Base-by-base conservation (phyloP, 495 filamentous ascomycete genomes). In the Penicillium bovifimosum region DNA sequence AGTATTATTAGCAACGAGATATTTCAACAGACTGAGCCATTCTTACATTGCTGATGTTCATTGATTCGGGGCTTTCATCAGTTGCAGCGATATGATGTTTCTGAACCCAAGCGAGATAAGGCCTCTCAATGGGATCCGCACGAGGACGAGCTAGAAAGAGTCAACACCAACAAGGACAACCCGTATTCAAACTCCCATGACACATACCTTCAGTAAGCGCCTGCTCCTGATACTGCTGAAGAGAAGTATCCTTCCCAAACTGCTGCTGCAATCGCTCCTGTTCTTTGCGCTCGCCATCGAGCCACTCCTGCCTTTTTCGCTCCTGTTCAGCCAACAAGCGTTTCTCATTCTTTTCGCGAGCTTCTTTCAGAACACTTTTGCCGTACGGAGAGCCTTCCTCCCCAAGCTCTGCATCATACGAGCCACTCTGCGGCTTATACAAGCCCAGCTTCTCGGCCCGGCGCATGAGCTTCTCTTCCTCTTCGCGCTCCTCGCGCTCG, bases 401-500 rank as follows among this genome's bases (percentile, higher is more conserved):
- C 28, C 74, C 68, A 5, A 69, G 59, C 50, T 77, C 68, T 3
- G 75, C 72, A 11, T 61, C 68, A 48, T 68, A 79, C 5, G 64
- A 65, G 14, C 71, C 72, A 47, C 71, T 73, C 33, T 76, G 73
- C 7, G 75, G 75, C 53, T 80, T 80, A 52, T 81, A 83, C 18
- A 77, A 53, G 11, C 73, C 76, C 27, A 75, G 58, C 47, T 65
- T 58, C 52, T 74, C 69, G 8, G 69, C 75, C 18, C 74, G 69
- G 5, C 72, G 69, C 20, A 76, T 55, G 5, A 78, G 57, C 42
- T 74, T 66, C 52, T 74, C 60, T 33, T 75, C 66, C 29, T 66
- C 65, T 43, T 71, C 63, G 7, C 52, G 57, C 26, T 80, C 72
- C 60, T 85, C 83, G 35, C 68, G 71, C 54, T 88, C 86, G 29